These are phyloP conservation scores for Favolaschia claudopus DNA, from an alignment of 768 basidiomycete species.

Conservation along the genomic window DNA sequence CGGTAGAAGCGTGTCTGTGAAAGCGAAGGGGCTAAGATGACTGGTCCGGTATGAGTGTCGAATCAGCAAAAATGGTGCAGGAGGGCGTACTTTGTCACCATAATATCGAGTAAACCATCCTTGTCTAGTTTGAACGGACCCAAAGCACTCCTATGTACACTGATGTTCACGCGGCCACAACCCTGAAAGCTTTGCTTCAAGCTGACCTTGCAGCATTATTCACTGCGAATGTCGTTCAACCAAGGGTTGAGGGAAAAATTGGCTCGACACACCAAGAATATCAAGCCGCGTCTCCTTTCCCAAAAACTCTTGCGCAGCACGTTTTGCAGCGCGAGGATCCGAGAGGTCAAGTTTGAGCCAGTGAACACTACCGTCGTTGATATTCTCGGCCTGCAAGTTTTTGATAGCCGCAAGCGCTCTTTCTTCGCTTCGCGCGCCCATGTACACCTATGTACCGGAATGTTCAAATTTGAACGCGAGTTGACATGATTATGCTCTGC, in stretches of 20 bases:
- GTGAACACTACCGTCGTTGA: constrained; percentile 39
- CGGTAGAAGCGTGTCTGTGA: not conserved
- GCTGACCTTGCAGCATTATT: constrained; percentile 35
- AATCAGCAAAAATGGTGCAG: too few relatives aligned
- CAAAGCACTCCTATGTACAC: not conserved
- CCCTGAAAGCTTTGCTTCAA: too few relatives aligned
- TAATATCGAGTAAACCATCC: constrained; percentile 22
- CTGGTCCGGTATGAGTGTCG: not conserved
- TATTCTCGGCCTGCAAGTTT: constrained; percentile 40
- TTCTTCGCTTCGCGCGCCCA: constrained; percentile 42
- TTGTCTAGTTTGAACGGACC: constrained; percentile 15
- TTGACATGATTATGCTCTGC: not conserved
- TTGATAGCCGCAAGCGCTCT: constrained; percentile 41
- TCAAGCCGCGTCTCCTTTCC: constrained; percentile 50
- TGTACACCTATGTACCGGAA: constrained; percentile 28
- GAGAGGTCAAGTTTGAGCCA: constrained; percentile 50
- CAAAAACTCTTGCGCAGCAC: constrained; percentile 45
- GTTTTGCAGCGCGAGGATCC: constrained; percentile 42
- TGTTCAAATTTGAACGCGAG: too few relatives aligned
- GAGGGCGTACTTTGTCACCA: constrained; percentile 30
- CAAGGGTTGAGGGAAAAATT: not conserved
- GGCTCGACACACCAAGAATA: constrained; percentile 43
- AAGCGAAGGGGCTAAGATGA: not conserved
- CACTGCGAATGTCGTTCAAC: too few relatives aligned
- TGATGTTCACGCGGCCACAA: too few relatives aligned